These are phyloP conservation scores for Lactifluus rugatus DNA, from an alignment of 768 basidiomycete genomes.

Conservation along the genomic window DNA sequence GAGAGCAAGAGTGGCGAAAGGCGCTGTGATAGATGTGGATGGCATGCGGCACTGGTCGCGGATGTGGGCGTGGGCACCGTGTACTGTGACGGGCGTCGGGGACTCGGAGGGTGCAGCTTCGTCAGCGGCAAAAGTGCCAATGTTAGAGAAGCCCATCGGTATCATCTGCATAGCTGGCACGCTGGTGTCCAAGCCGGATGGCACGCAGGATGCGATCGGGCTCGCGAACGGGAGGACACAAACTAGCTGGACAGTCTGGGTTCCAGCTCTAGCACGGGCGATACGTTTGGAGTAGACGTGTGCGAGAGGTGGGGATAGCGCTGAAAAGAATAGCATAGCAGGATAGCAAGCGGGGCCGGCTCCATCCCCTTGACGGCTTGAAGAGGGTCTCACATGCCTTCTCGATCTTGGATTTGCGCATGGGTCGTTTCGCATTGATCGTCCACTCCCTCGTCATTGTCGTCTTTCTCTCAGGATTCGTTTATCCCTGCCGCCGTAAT, in stretches of 20 bases:
- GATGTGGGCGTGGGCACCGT: not conserved
- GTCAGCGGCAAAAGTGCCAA: not conserved
- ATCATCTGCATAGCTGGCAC: not conserved
- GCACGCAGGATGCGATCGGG: not conserved
- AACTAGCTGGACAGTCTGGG: not conserved
- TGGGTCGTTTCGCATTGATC: not conserved
- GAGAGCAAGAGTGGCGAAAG: conserved; percentile 9
- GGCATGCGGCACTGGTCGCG: conserved; percentile 4
- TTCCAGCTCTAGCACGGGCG: not conserved
- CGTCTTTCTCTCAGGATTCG: not conserved
- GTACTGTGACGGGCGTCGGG: not conserved
- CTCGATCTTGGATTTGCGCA: not conserved
- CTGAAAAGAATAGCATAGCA: not conserved
- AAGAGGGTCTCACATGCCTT: not conserved
- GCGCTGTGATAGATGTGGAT: conserved; percentile 4
- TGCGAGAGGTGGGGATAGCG: not conserved
- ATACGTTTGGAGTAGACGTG: not conserved
- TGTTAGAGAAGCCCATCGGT: not conserved
- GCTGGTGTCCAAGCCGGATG: not conserved
- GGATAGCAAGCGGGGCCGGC: not conserved
- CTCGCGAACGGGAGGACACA: not conserved
- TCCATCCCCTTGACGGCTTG: not conserved
- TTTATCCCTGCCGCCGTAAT: not conserved
- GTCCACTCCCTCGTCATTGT: not conserved
- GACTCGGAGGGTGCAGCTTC: not conserved